A percentile compares a stretch with the other conserved stretches of the same genome.
Evolutionary conservation across 331 rosid genomes (phyloP).

Genomic region (Cydonia oblonga): DNA sequence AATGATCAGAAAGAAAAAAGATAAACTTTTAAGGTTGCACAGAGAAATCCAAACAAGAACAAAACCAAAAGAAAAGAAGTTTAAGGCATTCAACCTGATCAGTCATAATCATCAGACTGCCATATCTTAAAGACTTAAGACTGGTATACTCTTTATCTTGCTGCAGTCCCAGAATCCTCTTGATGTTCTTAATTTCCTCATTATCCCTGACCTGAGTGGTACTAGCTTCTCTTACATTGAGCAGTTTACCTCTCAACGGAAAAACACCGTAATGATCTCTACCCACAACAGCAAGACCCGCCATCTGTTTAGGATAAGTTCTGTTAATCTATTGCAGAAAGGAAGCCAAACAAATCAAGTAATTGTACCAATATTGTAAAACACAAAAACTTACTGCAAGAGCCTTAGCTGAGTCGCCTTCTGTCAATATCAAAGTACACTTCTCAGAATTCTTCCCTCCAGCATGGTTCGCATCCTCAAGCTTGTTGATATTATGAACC

Average conservation of each 20-base stretch:
- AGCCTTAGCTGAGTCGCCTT: constrained; percentile 98
- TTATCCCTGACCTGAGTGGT: constrained; percentile 67
- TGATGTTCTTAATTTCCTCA: constrained; percentile 79
- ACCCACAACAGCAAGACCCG: constrained; percentile 91
- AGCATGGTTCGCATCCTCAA: constrained; percentile 92
- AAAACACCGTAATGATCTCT: constrained; percentile 89
- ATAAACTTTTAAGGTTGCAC: not conserved
- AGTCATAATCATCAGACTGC: constrained; percentile 95
- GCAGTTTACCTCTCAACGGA: constrained; percentile 85
- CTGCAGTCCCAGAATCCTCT: constrained; percentile 91
- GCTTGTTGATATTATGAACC: constrained; percentile 68
- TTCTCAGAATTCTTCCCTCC: constrained; percentile 80
- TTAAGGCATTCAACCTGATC: constrained; percentile 59
- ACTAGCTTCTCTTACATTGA: constrained; percentile 94
- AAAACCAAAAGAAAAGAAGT: not conserved
- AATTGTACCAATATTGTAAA: not conserved
- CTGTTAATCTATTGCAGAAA: not conserved
- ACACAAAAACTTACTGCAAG: constrained; percentile 61
- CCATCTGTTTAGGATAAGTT: constrained; percentile 44
- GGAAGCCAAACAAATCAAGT: not conserved
- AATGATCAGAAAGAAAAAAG: not conserved
- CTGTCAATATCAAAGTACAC: constrained; percentile 93
- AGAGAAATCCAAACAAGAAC: not conserved
- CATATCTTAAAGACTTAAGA: constrained; percentile 77
- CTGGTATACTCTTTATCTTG: constrained; percentile 69